Base-by-base conservation (phyloP, 305 asterid genomes). In the Plantago coronopus region DNA sequence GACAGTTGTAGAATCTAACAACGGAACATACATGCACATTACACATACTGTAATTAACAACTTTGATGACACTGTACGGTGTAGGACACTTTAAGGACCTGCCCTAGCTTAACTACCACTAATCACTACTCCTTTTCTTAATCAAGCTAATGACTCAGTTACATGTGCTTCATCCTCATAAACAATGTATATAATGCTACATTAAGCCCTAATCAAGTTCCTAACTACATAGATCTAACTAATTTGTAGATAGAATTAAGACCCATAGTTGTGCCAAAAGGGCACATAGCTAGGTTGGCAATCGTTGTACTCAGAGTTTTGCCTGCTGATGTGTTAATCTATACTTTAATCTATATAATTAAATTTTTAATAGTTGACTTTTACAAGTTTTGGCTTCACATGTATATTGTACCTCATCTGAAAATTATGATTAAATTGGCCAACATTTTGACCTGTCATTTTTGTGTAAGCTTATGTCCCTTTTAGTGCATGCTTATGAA, bases 361-460 rank as follows among this genome's bases (percentile, higher is more conserved):
- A 21, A 18, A 19, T 49, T 17, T 4, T 50, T 50, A 50, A 61
- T 48, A 76, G 65, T 72, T 79, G 74, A 70, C 75, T 61, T 74
- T 68, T 62, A 5, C 15, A 18, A 59, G 55, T 4, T 77, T 51
- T 67, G 61, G 47, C 47, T 57, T 23, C 68, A 48, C 67, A 64
- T 45, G 69, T 54, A 70, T 23, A 31, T 63, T 40, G 31, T 20
- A 14, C 58, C 46, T 25, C 68, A 63, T 23, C 9, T 16, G 34
- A 63, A 17, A 47, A 17, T 20, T 48, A 19, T 17, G 70, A 67
- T 61, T 21, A 61, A 54, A 64, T 31, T 72, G 75, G 72, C 76
- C 12, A 66, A 54, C n/a, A 70, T 48, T n/a, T n/a, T 70, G 74
- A 75, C 78, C 72, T 75, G 76, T 73, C 68, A 73, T 43, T 64